Percentiles rank a stretch among this genome's conserved stretches.
Evolutionary conservation across 805 yeast species (phyloP).

Genomic region (Cyberlindnera mycetangii): DNA sequence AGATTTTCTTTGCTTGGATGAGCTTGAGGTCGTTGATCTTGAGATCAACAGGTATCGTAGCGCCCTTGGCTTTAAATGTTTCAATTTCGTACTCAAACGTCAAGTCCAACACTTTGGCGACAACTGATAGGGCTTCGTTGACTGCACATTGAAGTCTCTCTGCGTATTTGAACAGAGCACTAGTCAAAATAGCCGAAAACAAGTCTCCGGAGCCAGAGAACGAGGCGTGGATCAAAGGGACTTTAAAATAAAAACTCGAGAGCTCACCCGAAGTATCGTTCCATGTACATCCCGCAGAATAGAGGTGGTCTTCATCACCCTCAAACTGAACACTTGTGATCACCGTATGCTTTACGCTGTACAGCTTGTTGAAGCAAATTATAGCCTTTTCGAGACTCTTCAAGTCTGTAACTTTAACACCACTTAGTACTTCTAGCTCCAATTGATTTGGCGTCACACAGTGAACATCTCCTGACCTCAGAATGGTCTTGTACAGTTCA

Average conservation of each 20-base stretch:
- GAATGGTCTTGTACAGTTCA: slow-evolving; percentile 47
- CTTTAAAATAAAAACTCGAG: slow-evolving; percentile 33
- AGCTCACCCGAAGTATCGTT: neutral
- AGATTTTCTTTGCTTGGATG: slow-evolving; percentile 39
- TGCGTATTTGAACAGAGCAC: slow-evolving; percentile 38
- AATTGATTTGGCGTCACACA: slow-evolving; percentile 73
- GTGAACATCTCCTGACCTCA: slow-evolving; percentile 41
- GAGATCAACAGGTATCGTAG: slow-evolving; percentile 19
- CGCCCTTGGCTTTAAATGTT: slow-evolving; percentile 13
- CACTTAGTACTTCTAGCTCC: slow-evolving; percentile 63
- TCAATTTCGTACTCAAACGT: slow-evolving; percentile 33
- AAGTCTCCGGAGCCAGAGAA: slow-evolving; percentile 79
- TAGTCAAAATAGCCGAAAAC: slow-evolving; percentile 59
- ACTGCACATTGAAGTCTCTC: slow-evolving; percentile 31
- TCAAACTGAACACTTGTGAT: slow-evolving; percentile 51
- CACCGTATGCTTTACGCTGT: slow-evolving; percentile 49
- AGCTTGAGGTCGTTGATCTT: slow-evolving; percentile 42
- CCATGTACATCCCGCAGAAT: slow-evolving; percentile 36
- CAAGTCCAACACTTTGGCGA: slow-evolving; percentile 39
- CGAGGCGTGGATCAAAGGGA: slow-evolving; percentile 50
- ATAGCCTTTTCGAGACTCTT: slow-evolving; percentile 39
- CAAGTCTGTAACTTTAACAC: slow-evolving; percentile 38
- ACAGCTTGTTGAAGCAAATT: slow-evolving; percentile 38
- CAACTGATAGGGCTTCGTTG: slow-evolving; percentile 37
- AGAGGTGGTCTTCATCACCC: slow-evolving; percentile 29